phyloP scores from a whole-genome alignment of 2,329 filamentous ascomycete genomes.

The Arthrobotrys musiformis region DNA sequence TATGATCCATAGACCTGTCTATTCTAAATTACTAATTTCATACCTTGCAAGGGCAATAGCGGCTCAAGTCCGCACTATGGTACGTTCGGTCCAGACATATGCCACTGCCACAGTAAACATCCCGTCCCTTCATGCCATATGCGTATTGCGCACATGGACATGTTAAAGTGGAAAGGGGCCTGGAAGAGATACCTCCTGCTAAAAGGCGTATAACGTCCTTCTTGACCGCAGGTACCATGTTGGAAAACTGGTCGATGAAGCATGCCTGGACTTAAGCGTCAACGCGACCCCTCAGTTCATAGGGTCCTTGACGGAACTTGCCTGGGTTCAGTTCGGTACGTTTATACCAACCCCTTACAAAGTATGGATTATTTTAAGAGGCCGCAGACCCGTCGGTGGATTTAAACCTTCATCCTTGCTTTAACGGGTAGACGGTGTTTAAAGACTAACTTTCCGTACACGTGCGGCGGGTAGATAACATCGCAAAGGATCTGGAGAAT shows the following conservation, averaged over 20 bases:
- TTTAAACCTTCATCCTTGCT: slow-evolving; percentile 12
- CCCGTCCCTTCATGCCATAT: background rate
- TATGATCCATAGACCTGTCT: background rate
- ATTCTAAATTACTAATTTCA: slow-evolving; percentile 14
- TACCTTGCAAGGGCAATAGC: slow-evolving; percentile 32
- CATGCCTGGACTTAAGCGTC: slow-evolving; percentile 76
- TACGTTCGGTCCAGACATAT: too few relatives aligned
- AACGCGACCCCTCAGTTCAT: slow-evolving; percentile 95
- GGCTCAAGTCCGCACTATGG: slow-evolving; percentile 53
- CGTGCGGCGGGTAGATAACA: slow-evolving; percentile 64
- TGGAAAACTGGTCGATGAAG: slow-evolving; percentile 88
- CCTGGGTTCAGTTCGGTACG: slow-evolving; percentile 85
- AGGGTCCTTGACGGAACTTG: slow-evolving; percentile 82
- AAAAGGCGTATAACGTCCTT: slow-evolving; percentile 65
- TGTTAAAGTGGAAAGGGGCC: background rate
- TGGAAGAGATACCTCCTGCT: slow-evolving; percentile 30
- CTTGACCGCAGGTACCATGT: slow-evolving; percentile 86
- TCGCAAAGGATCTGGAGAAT: slow-evolving; percentile 72
- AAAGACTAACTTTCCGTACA: slow-evolving; percentile 12
- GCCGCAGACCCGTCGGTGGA: background rate
- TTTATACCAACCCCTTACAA: slow-evolving; percentile 12
- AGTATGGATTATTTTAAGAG: too few relatives aligned
- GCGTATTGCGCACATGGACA: background rate
- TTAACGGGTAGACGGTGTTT: background rate
- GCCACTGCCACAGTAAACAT: background rate